Percentiles rank a stretch among this genome's conserved stretches.
phyloP scores from a whole-genome alignment of 2,329 filamentous ascomycete species.

The Penicillium fuscoglaucum region DNA sequence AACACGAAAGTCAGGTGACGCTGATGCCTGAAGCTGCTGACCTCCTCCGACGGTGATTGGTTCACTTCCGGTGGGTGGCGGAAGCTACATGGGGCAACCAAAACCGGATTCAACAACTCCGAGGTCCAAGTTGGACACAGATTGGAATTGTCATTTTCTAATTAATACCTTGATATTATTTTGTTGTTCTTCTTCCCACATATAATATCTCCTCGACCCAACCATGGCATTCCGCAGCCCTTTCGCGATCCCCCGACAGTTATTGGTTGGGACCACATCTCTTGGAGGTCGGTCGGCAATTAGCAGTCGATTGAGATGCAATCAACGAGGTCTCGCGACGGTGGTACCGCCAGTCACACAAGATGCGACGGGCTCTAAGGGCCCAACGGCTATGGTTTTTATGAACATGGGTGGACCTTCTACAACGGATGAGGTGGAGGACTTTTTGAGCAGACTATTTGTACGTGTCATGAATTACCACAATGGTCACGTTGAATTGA shows the following conservation, averaged over 20 bases:
- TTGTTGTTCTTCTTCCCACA: not conserved
- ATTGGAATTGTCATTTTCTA: not conserved
- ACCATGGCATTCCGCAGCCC: constrained; percentile 46
- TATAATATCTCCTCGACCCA: not conserved
- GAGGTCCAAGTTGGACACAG: constrained; percentile 1
- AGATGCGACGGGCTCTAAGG: constrained; percentile 67
- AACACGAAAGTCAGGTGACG: constrained; percentile 41
- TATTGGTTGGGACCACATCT: constrained; percentile 24
- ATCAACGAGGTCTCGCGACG: constrained; percentile 53
- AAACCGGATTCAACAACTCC: constrained; percentile 2
- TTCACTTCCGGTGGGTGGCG: not conserved
- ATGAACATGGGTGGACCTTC: constrained; percentile 98
- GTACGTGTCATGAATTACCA: constrained; percentile 54
- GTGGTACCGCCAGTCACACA: constrained; percentile 76
- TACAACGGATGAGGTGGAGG: constrained; percentile 81
- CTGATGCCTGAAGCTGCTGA: constrained; percentile 29
- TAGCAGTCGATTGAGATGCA: constrained; percentile 25
- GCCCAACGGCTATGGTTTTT: constrained; percentile 96
- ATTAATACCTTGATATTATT: not conserved
- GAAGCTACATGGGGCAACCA: not conserved
- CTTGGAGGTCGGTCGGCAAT: constrained; percentile 24
- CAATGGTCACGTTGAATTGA: not conserved
- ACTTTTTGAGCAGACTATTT: constrained; percentile 88
- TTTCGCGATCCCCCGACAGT: constrained; percentile 33
- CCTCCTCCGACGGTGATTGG: constrained; percentile 33